Evolutionary conservation across 2,329 filamentous ascomycete genomes (phyloP), one percentile per base, ranked within the genome.

Genomic region (Pochonia chlamydosporia): DNA sequence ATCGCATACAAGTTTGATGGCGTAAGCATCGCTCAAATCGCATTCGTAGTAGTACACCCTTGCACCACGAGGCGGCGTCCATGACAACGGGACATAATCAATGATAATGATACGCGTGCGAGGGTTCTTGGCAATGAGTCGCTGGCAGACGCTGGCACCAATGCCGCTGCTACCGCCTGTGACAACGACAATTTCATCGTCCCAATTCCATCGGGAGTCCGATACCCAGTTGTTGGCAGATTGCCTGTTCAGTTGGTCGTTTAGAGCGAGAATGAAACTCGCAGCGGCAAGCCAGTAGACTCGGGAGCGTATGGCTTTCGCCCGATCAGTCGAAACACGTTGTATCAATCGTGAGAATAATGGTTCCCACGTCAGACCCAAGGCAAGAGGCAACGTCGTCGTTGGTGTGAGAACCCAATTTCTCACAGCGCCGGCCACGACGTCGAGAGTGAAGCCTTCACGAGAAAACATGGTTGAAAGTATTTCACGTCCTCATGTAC

Each of bases 91-190:
- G 1, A 59, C 59, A 16, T 63, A 56, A 50, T 70, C 67, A 16
- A 70, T 30, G 9, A 69, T 57, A 25, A 66, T 57, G 7, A 69
- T 59, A 5, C 43, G 57, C 2, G 54, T 64, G 13, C 45, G 49
- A 2, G 49, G 54, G 52, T 61, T 63, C 20, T 53, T 49, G 2
- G 45, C 41, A 3, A 62, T 30, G 18, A 63, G 57, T 47, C 49
- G 55, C 50, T 59, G 53, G 36, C 55, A 59, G 40, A 69, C 54
- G 30, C 56, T 57, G 11, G 56, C 63, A 6, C 69, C 69, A 35
- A 72, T 68, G 14, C 69, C 69, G 39, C 63, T 61, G 51, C 66
- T 69, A 7, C 63, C 67, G 14, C 68, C 63, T 2, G 68, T 71
- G 5, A 71, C 58, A 1, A 70, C 53, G 1, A 69, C 63, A 13